Conservation (phyloP, 116 monocot genomes). For the Iris pallida region DNA sequence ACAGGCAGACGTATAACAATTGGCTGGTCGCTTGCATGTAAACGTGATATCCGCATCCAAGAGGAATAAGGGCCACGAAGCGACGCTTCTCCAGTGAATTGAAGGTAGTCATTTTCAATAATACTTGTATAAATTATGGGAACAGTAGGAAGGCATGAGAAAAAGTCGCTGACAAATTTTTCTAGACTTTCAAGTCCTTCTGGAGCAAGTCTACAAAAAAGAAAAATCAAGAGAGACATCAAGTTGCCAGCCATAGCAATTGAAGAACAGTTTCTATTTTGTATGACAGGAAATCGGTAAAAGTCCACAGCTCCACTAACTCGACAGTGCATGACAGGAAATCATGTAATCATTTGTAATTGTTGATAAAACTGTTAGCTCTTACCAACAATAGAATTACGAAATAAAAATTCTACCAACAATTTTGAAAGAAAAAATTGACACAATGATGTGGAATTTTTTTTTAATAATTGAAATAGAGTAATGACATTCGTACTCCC, state of each 20-base stretch:
- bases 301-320: too few relatives aligned
- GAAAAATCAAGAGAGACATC: background rate
- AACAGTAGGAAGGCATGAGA: constrained; percentile 40
- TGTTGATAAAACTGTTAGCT: too few relatives aligned
- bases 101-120: constrained; percentile 61
- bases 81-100: constrained; percentile 50
- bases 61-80: constrained; percentile 53
- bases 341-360: too few relatives aligned
- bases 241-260: background rate
- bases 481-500: too few relatives aligned
- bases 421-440: too few relatives aligned
- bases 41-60: constrained; percentile 75
- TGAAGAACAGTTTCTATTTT: constrained; percentile 2
- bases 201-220: constrained; percentile 37
- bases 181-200: constrained; percentile 57
- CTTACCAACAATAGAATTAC: too few relatives aligned
- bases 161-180: constrained; percentile 55
- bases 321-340: too few relatives aligned
- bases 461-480: too few relatives aligned
- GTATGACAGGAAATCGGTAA: too few relatives aligned
- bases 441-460: too few relatives aligned
- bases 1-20: constrained; percentile 66
- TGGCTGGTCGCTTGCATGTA: constrained; percentile 43
- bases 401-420: too few relatives aligned
- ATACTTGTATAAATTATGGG: constrained; percentile 68